These are phyloP conservation scores for Blastobotrys parvus DNA, from an alignment of 805 yeast species.

Conservation along the genomic window DNA sequence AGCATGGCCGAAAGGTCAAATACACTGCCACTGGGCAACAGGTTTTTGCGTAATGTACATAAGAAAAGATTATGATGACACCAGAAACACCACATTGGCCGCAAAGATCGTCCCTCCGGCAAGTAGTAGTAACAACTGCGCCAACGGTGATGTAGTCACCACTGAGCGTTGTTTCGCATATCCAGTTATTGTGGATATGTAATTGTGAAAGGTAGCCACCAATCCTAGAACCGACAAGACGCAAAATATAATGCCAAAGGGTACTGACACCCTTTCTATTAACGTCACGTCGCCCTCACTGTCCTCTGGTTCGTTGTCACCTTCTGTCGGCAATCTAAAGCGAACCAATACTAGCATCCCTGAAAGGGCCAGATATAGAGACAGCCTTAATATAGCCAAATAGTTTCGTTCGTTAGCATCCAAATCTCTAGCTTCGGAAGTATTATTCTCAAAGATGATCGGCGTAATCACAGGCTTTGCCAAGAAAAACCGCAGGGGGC, in stretches of 20 bases:
- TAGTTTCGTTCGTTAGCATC: slow-evolving; percentile 26
- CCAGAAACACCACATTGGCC: not conserved
- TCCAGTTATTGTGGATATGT: slow-evolving; percentile 16
- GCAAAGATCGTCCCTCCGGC: not conserved
- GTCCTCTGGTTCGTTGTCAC: not conserved
- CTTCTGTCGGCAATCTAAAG: slow-evolving; percentile 9
- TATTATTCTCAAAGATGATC: slow-evolving; percentile 20
- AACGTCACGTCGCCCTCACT: not conserved
- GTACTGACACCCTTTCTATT: not conserved
- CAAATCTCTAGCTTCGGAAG: slow-evolving; percentile 28
- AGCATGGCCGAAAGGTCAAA: slow-evolving; percentile 54
- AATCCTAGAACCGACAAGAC: not conserved
- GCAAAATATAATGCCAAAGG: not conserved
- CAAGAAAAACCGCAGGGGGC: slow-evolving; percentile 13
- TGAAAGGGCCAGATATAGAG: slow-evolving; percentile 21
- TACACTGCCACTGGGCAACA: slow-evolving; percentile 17
- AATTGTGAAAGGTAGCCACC: slow-evolving; percentile 18
- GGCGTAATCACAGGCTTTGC: slow-evolving; percentile 13
- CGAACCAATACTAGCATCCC: slow-evolving; percentile 19
- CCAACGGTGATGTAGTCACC: not conserved
- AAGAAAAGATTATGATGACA: not conserved
- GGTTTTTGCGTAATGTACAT: slow-evolving; percentile 16
- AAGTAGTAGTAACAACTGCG: not conserved
- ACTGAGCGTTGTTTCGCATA: slow-evolving; percentile 5
- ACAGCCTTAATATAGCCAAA: slow-evolving; percentile 16